phyloP scores from a whole-genome alignment of 2,329 filamentous ascomycete genomes.

The Calonectria pseudoturangicola region DNA sequence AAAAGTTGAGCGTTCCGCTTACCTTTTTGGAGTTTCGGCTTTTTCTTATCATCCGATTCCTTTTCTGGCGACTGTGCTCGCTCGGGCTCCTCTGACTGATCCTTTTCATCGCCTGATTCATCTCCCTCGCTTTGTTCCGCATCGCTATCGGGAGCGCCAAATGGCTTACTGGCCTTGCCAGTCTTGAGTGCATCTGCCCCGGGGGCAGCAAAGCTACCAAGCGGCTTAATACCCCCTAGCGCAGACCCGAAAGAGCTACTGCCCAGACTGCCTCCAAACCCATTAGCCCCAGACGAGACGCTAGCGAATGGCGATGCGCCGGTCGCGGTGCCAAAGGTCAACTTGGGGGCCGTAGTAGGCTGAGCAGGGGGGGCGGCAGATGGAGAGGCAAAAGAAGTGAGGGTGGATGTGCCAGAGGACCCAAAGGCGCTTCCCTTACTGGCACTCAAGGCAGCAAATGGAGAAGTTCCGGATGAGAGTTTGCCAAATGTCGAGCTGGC shows the following conservation, averaged over 20 bases:
- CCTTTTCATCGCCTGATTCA: constrained; percentile 63
- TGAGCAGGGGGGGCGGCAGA: constrained; percentile 54
- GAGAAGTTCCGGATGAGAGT: constrained; percentile 77
- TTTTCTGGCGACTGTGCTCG: constrained; percentile 69
- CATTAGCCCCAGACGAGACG: constrained; percentile 63
- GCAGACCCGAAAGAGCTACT: constrained; percentile 62
- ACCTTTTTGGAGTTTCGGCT: constrained; percentile 82
- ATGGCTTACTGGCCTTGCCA: constrained; percentile 80
- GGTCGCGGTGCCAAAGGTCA: constrained; percentile 67
- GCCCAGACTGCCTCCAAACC: constrained; percentile 69
- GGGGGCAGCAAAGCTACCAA: constrained; percentile 83
- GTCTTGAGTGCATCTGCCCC: constrained; percentile 69
- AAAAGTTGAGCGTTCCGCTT: constrained; percentile 57
- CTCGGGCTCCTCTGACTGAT: constrained; percentile 68
- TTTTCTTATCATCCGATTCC: constrained; percentile 78
- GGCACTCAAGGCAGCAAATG: constrained; percentile 75
- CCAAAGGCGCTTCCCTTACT: constrained; percentile 71
- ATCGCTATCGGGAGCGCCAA: constrained; percentile 84
- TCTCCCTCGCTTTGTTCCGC: constrained; percentile 69
- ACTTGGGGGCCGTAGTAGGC: constrained; percentile 63
- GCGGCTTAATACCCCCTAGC: constrained; percentile 64
- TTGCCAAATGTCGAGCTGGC: constrained; percentile 81
- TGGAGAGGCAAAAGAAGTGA: constrained; percentile 60
- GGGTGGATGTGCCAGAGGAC: constrained; percentile 61
- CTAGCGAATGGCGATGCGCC: constrained; percentile 69